Percentiles rank a stretch among this genome's conserved stretches.
Evolutionary conservation across 768 basidiomycete genomes (phyloP).

Genomic region (Hygrophorus russula): DNA sequence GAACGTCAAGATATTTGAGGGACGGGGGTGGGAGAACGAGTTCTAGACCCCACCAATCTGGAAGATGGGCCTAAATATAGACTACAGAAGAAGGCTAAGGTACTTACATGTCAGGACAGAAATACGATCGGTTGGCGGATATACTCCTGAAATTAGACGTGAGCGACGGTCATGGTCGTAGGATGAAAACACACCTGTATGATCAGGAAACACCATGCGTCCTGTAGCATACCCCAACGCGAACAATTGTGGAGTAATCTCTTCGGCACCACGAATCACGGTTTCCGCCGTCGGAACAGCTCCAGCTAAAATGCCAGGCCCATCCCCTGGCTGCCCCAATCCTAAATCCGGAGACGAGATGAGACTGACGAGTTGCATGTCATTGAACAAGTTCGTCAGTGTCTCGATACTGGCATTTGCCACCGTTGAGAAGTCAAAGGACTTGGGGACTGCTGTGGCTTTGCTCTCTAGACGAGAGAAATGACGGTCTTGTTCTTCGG

Average conservation of each 20-base stretch:
- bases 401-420: constrained; percentile 11
- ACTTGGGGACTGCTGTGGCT: constrained; percentile 6
- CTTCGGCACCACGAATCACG: constrained; percentile 52
- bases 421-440: too few species aligned
- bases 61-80: constrained; percentile 1
- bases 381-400: constrained; percentile 38
- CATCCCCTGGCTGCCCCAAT: constrained; percentile 62
- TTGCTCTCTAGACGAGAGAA: constrained; percentile 34
- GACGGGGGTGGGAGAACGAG: constrained; percentile 64
- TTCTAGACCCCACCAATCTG: constrained; percentile 92
- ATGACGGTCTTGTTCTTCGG: constrained; percentile 47
- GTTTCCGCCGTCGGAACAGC: constrained; percentile 68
- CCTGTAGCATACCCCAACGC: constrained; percentile 71
- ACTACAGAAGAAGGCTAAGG: background rate
- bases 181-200: constrained; percentile 33
- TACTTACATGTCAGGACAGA: constrained; percentile 68
- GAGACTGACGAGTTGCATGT: constrained; percentile 52
- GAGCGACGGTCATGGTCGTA: background rate
- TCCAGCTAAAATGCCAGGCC: constrained; percentile 57
- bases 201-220: constrained; percentile 50
- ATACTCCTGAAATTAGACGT: constrained; percentile 29
- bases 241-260: constrained; percentile 71
- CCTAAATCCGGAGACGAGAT: constrained; percentile 54
- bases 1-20: constrained; percentile 44
- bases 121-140: constrained; percentile 68